Evolutionary conservation across 2,329 filamentous ascomycete genomes (phyloP), one percentile per base, ranked within the genome.

Genomic region (Cladophialophora yegresii): DNA sequence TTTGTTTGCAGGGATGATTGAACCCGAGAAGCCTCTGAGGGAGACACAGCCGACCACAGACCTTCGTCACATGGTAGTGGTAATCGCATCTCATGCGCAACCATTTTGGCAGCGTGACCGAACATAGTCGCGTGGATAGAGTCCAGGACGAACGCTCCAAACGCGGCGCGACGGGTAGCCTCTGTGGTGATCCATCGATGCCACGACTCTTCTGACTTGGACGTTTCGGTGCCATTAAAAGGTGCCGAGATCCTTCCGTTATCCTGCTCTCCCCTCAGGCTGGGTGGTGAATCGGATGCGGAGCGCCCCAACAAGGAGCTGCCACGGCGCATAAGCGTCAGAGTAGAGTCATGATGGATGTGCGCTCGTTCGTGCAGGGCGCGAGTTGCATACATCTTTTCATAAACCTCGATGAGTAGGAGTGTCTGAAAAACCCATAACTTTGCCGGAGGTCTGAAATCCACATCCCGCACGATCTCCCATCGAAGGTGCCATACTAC

Each of bases 41-140:
- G 91, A 75, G 89, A 96, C 3, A 89, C 91, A 4, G 95, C 95
- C 62, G 89, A 90, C 95, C 95, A 99, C 10, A 98, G 80, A 3
- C 89, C 87, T 75, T 98, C 95, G 70, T 98, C 93, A 73, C 93
- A 98, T 0, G 95, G 95, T 50, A 99, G 78, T 0, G 92, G 91
- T 8, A 98, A 82, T 56, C 92, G 87, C 85, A 99, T 91, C 77
- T 98, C 95, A 72, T 98, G 93, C 2, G 93, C 92, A 7, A 96
- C 92, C 93, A 98, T 97, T 50, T 96, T 92, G 0, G 92, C 93
- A 2, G 93, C 95, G 76, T 98, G 95, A 0, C 93, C 95, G 76
- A 98, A 98, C 90, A 99, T 97, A 30, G 92, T 96, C 0, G 93
- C 92, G 76, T 99, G 95, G 1, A 93, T 96, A 4, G 93, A 96